phyloP scores from a whole-genome alignment of 352 stramenopile genomes.

The Phytophthora aleatoria region DNA sequence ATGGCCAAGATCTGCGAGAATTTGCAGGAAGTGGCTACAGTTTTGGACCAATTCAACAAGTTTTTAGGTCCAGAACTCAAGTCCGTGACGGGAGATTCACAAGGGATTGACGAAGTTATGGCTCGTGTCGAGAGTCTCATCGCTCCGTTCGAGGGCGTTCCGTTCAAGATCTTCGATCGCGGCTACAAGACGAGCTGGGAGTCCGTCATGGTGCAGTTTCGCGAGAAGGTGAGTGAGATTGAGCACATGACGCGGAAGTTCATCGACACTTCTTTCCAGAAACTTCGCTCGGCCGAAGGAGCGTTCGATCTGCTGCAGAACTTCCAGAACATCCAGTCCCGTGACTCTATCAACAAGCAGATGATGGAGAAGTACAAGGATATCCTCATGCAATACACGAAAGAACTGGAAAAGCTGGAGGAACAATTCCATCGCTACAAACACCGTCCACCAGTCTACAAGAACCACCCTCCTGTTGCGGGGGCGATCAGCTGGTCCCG shows the following conservation, averaged over 20 bases:
- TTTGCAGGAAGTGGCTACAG: conserved; percentile 91
- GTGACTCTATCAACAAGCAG: conserved; percentile 96
- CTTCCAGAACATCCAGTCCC: conserved; percentile 96
- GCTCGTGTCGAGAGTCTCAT: conserved; percentile 85
- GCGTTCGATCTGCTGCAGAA: conserved; percentile 97
- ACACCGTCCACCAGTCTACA: conserved; percentile 88
- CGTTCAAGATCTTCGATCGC: conserved; percentile 94
- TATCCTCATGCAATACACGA: conserved; percentile 96
- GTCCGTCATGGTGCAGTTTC: conserved; percentile 94
- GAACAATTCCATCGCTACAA: conserved; percentile 91
- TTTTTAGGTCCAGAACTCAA: conserved; percentile 96
- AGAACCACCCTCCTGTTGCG: conserved; percentile 92
- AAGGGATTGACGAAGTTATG: conserved; percentile 95
- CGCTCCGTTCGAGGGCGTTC: conserved; percentile 86
- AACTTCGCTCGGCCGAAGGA: conserved; percentile 93
- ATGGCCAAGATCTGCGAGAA: conserved; percentile 96
- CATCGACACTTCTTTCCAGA: conserved; percentile 96
- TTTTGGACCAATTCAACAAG: conserved; percentile 96
- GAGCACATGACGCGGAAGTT: conserved; percentile 95
- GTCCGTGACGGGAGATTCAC: conserved; percentile 93
- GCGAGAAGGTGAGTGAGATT: conserved; percentile 93
- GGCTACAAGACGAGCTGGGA: conserved; percentile 96
- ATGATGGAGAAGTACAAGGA: conserved; percentile 98
- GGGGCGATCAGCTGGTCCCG: conserved; percentile 85
- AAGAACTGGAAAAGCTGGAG: conserved; percentile 92